Evolutionary conservation across 306 rosid species (phyloP).

Genomic region (Cyclanthera cordifolia): DNA sequence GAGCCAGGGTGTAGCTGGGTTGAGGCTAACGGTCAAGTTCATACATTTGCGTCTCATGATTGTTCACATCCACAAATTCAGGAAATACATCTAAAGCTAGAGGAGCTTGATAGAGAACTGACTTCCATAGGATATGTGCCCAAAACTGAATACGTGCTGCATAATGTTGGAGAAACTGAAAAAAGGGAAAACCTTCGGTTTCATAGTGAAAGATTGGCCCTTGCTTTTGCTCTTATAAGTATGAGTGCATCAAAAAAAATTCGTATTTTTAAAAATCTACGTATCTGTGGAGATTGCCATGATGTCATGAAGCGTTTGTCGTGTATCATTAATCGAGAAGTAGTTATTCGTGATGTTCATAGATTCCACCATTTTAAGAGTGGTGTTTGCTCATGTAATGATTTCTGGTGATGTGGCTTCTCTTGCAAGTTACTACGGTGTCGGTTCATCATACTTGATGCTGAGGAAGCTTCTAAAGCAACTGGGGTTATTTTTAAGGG

Average conservation of each 20-base stretch:
- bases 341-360: slow-evolving; percentile 24
- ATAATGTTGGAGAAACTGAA: slow-evolving; percentile 18
- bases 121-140: slow-evolving; percentile 15
- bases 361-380: slow-evolving; percentile 26
- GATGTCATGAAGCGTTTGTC: slow-evolving; percentile 25
- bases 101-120: slow-evolving; percentile 21
- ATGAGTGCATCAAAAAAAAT: slow-evolving; percentile 10
- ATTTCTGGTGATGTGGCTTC: slow-evolving; percentile 20
- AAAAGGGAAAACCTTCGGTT: slow-evolving; percentile 20
- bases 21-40: slow-evolving; percentile 25
- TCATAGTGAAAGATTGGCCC: slow-evolving; percentile 31
- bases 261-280: slow-evolving; percentile 24
- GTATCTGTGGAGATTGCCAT: slow-evolving; percentile 28
- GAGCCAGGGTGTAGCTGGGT: slow-evolving; percentile 41
- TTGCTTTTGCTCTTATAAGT: slow-evolving; percentile 22
- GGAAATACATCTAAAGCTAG: slow-evolving; percentile 23
- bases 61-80: slow-evolving; percentile 23
- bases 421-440: neutral
- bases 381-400: slow-evolving; percentile 25
- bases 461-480: neutral
- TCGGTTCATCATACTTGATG: neutral
- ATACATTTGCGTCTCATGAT: slow-evolving; percentile 27
- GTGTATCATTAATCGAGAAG: slow-evolving; percentile 16
- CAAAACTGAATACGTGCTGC: slow-evolving; percentile 22
- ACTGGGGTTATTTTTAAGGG: neutral